phyloP scores from a whole-genome alignment of 495 filamentous ascomycete genomes.

The Sabuloglossum arenarium region DNA sequence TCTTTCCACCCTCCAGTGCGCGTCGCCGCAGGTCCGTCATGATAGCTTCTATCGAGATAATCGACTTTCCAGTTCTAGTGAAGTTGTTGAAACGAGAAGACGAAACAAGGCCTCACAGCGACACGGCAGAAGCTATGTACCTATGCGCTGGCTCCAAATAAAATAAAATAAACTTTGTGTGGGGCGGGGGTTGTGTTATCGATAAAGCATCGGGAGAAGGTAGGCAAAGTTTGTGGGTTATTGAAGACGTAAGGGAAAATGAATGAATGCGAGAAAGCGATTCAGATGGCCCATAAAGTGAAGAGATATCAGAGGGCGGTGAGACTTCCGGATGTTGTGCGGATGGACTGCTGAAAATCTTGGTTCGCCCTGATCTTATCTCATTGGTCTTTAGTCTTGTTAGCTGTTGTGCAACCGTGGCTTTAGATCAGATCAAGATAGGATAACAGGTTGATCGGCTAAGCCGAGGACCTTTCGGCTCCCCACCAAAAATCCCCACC shows the following conservation, averaged over 20 bases:
- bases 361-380: not conserved
- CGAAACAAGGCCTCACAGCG: not conserved
- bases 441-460: too few relatives aligned
- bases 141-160: not conserved
- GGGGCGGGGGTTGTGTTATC: not conserved
- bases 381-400: not conserved
- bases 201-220: not conserved
- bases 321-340: not conserved
- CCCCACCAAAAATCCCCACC: too few relatives aligned
- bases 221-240: not conserved
- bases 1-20: slow-evolving; percentile 76
- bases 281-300: not conserved
- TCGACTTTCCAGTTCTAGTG: not conserved
- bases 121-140: not conserved
- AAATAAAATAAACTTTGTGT: not conserved
- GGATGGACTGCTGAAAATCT: not conserved
- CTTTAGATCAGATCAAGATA: not conserved
- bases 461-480: too few relatives aligned
- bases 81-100: not conserved
- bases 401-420: not conserved
- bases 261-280: not conserved
- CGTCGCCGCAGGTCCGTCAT: slow-evolving; percentile 72
- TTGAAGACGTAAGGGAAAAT: not conserved
- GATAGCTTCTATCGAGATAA: not conserved
- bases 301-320: not conserved